Evolutionary conservation across 495 filamentous ascomycete genomes (phyloP).

Genomic region (Penicillium silybi): DNA sequence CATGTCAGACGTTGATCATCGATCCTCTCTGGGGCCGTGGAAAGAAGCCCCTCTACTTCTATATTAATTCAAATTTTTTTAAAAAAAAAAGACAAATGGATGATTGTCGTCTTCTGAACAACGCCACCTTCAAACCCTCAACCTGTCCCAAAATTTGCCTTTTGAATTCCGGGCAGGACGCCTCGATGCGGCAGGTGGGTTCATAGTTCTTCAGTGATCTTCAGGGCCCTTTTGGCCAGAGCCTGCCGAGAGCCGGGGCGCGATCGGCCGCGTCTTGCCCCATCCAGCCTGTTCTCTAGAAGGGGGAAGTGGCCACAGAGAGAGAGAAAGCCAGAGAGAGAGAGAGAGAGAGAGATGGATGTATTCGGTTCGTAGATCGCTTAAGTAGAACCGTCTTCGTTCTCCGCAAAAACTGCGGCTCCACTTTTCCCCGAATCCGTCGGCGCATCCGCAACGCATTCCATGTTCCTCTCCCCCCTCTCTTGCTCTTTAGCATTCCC

Average conservation of each 20-base stretch:
- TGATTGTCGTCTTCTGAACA: background rate
- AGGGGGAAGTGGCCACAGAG: background rate
- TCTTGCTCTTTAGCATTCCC: constrained; percentile 10
- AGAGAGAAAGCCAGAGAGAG: background rate
- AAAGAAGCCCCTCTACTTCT: background rate
- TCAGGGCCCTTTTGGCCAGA: constrained; percentile 17
- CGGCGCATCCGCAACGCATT: constrained; percentile 17
- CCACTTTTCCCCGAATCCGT: constrained; percentile 37
- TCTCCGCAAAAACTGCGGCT: constrained; percentile 30
- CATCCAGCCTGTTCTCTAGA: background rate
- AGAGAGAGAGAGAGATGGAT: background rate
- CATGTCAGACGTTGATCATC: constrained; percentile 31
- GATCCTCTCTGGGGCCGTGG: constrained; percentile 7
- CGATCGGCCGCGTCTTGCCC: constrained; percentile 10
- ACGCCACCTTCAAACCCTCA: background rate
- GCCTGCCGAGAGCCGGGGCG: constrained; percentile 19
- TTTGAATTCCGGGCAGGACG: background rate
- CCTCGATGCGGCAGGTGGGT: constrained; percentile 29
- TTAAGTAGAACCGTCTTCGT: constrained; percentile 12
- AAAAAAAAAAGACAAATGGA: too few species aligned
- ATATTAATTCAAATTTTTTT: background rate
- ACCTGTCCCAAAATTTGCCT: background rate
- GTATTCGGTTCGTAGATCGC: too few species aligned
- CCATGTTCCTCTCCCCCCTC: constrained; percentile 8
- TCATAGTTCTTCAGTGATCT: constrained; percentile 17